Conservation (phyloP, 2,329 filamentous ascomycete species). For the Colletotrichum sp. region DNA sequence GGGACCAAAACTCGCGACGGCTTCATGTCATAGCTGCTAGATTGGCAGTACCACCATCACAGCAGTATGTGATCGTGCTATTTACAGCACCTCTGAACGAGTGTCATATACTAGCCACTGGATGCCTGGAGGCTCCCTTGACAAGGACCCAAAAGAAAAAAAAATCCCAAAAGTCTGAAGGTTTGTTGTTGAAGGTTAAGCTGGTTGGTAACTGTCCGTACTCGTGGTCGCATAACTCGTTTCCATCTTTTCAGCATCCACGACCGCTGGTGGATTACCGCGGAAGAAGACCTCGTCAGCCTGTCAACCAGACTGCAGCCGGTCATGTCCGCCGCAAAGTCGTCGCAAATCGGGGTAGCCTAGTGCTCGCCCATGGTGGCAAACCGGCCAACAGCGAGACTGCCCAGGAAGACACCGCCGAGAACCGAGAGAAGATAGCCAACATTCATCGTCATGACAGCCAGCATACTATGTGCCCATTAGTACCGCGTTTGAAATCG, state of each 20-base stretch:
- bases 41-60: background rate
- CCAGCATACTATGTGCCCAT: constrained; percentile 73
- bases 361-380: constrained; percentile 55
- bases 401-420: constrained; percentile 83
- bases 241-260: background rate
- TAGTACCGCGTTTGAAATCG: background rate
- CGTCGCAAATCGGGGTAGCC: background rate
- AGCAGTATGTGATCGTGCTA: background rate
- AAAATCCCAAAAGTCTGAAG: background rate
- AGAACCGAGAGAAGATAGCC: constrained; percentile 86
- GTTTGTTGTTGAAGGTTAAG: background rate
- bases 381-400: constrained; percentile 79
- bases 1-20: background rate
- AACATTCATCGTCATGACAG: constrained; percentile 88
- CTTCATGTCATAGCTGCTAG: background rate
- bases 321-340: background rate
- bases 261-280: too few species aligned
- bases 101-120: background rate
- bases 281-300: background rate
- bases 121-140: background rate
- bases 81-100: background rate
- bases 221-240: background rate
- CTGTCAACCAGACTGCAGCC: background rate
- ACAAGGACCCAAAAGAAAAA: background rate
- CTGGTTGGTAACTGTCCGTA: background rate